Base-by-base conservation (phyloP, 106 monocot species). In the Allium sativum region DNA sequence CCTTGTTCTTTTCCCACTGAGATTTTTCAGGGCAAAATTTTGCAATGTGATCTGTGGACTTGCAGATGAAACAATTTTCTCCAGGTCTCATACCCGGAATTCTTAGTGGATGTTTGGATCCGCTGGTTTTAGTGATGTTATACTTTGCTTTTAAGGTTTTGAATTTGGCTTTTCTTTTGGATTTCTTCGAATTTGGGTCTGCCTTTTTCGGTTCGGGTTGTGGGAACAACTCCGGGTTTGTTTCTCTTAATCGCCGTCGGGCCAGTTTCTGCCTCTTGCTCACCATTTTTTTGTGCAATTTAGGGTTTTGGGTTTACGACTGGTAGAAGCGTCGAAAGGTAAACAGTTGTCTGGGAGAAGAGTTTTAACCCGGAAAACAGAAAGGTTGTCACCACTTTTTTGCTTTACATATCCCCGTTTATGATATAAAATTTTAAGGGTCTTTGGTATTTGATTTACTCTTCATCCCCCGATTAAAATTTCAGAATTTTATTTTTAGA, bases 21-120 rank as follows among this genome's bases (percentile, higher is more conserved):
- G 77, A 68, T 52, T 95, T 90, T 68, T 79, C 59, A 45, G 94
- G 94, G 60, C 94, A 95, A 40, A 50, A 45, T 71, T 90, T 95
- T 45, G 94, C 94, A 56, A 95, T 68, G 65, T 95, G 90, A 9
- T 86, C 90, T 4, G 16, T 44, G 42, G 74, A 72, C 64, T 86
- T 85, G 70, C 94, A 95, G 46, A 95, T 90, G 84, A 90, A 95
- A 79, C 94, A 95, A 42, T 77, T 79, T 59, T 95, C 94, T 4
- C 94, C 94, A 10, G 90, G 94, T 43, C 80, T 76, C 90, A 81
- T 83, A 44, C 94, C 94, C n/a, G 89, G 79, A 12, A 90, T 72
- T 18, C 94, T 62, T 8, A 95, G 65, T 0, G 94, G 94, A 58
- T 95, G 94, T 40, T 42, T 18, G n/a, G 42, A 43, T 44, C 55